Evolutionary conservation across 1,284 basidiomycete genomes (phyloP).

Genomic region (Boletellus deceptivus): DNA sequence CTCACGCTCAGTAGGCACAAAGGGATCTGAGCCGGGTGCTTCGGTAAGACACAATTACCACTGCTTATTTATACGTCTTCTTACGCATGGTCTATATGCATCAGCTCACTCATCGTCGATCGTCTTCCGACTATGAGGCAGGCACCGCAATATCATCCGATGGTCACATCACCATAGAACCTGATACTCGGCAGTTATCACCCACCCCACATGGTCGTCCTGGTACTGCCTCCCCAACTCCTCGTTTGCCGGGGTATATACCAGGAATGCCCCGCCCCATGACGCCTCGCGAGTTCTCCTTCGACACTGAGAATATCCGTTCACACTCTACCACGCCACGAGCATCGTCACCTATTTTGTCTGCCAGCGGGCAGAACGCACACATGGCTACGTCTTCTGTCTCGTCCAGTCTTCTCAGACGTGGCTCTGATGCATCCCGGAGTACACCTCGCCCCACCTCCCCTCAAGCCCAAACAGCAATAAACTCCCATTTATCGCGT

Average conservation of each 20-base stretch:
- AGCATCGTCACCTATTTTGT: conserved; percentile 59
- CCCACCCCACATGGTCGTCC: conserved; percentile 47
- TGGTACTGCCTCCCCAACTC: conserved; percentile 52
- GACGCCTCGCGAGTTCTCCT: conserved; percentile 64
- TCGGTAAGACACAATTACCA: conserved; percentile 24
- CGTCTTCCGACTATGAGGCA: conserved; percentile 45
- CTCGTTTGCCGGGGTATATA: conserved; percentile 75
- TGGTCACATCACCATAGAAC: conserved; percentile 43
- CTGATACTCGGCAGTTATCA: conserved; percentile 49
- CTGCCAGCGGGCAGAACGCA: conserved; percentile 31
- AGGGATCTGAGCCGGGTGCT: conserved; percentile 16
- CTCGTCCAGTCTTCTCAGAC: conserved; percentile 42
- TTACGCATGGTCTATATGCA: conserved; percentile 16
- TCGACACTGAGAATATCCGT: conserved; percentile 65
- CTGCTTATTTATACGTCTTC: conserved; percentile 10
- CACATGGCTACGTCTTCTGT: conserved; percentile 34
- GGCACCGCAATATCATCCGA: conserved; percentile 71
- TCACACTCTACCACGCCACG: conserved; percentile 78
- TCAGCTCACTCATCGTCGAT: conserved; percentile 21
- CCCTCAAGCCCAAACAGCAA: conserved; percentile 41
- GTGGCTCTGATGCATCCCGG: conserved; percentile 53
- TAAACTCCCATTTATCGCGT: conserved; percentile 55
- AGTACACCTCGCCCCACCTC: conserved; percentile 46
- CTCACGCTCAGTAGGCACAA: conserved; percentile 13
- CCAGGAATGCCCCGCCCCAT: conserved; percentile 85